Evolutionary conservation across 768 basidiomycete genomes (phyloP), one percentile per base, ranked within the genome.

Genomic region (Xerocomellus amylosporus): DNA sequence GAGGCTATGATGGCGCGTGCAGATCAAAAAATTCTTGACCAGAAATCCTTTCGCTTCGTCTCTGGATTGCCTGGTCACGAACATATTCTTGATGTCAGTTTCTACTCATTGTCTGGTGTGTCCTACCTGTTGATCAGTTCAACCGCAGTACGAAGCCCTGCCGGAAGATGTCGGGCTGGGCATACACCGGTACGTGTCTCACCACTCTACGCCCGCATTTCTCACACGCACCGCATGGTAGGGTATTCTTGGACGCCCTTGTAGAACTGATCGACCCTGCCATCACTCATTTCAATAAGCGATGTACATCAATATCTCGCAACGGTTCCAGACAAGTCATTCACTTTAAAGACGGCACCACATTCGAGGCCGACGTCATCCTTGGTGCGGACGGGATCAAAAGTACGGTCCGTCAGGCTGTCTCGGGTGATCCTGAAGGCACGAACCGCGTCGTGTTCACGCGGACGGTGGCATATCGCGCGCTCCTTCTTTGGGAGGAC

Each of bases 211-310:
- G 2, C 7, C 12, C 28, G 28, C 19, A 12, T 15, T 12, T 17
- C 63, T 22, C 28, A 43, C 17, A 20, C 24, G 4, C 40, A 46
- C n/a, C 17, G 14, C 19, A 38, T 24, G n/a, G 22, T 49, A 82
- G 81, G 43, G 79, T 69, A 8, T 81, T 82, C 55, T 68, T 85
- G 80, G 30, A 30, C 19, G 78, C 79, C 1, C 62, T 84, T 26
- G 65, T 76, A 6, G 71, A 71, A 8, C 67, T 76, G 19, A 47
- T 82, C 24, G 74, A 82, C 55, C 71, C 77, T 0, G 59, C 67
- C 9, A 62, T 65, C 31, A 68, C 74, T 5, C 79, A 80, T 58
- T 80, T 84, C 67, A 73, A 78, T 61, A 82, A 80, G 58, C 78
- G 79, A 12, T 80, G 79, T 59, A 67, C 61, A 12, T 71, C 69